Conservation (phyloP, 139 green algal species). For the Klebsormidium nitens region DNA sequence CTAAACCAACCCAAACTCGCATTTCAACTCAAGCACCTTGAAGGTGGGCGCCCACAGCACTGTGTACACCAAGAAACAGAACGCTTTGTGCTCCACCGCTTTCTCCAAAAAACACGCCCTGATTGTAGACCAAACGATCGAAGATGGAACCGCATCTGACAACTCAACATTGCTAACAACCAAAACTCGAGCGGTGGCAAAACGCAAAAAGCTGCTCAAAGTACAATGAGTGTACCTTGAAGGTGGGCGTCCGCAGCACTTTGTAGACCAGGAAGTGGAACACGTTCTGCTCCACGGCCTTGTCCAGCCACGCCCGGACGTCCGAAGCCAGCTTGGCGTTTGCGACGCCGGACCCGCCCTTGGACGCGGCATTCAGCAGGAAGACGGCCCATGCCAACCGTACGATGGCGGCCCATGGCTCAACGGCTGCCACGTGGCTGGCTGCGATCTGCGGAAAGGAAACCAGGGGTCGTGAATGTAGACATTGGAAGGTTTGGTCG, state of each 20-base stretch:
- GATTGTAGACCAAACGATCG: too few species aligned
- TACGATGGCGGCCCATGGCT: not conserved
- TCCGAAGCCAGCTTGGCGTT: not conserved
- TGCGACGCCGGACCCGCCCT: too few species aligned
- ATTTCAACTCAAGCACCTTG: too few species aligned
- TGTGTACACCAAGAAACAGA: not conserved
- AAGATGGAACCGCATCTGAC: too few species aligned
- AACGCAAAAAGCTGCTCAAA: too few species aligned
- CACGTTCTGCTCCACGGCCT: not conserved
- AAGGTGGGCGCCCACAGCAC: not conserved
- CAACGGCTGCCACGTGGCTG: not conserved
- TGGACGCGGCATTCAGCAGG: not conserved
- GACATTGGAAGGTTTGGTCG: too few species aligned
- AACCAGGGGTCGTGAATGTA: too few species aligned
- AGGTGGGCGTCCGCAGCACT: not conserved
- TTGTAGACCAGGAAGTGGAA: constrained; percentile 1
- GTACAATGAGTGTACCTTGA: too few species aligned
- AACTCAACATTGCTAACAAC: too few species aligned
- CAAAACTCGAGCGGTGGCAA: too few species aligned
- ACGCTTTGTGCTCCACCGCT: not conserved
- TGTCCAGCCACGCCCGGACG: not conserved
- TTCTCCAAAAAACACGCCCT: too few species aligned
- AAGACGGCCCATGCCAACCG: not conserved
- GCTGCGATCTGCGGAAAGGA: not conserved
- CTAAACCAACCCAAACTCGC: too few species aligned